Evolutionary conservation across 2,329 filamentous ascomycete species (phyloP), one percentile per base, ranked within the genome.

Genomic region (Beauveria scarabaeidicola): DNA sequence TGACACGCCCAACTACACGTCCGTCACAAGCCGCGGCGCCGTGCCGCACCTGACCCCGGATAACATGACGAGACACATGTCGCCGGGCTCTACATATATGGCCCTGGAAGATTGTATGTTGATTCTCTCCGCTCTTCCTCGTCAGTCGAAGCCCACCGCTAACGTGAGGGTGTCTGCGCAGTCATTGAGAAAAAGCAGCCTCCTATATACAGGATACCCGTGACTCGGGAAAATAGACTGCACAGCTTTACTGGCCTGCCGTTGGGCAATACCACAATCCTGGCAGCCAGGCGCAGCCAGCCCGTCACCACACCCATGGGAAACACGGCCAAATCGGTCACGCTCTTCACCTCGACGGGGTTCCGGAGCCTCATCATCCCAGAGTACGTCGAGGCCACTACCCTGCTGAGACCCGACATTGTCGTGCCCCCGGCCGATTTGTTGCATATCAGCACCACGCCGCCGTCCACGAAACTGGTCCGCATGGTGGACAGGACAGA

Each of bases 31-130:
- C 38, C 83, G 94, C 67, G 94, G 94, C 23, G 84, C 83, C 1
- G 78, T 97, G 40, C 91, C 94, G 55, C 94, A 99, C 75, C 75
- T 99, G 64, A 89, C 92, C 3, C 92, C 91, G 43, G 94, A 99
- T 76, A 88, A 88, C 62, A 78, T 94, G 64, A 72, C 75, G 44
- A 86, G 84, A 59, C 78, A 88, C 67, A 85, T 86, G 1, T 71
- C 81, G 5, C 78, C 95, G 61, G 77, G 78, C 29, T 89, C 88
- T 27, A 79, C 90, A 3, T 96, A 96, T 70, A 78, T 94, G 68
- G 90, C 88, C 0, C 76, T 97, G 29, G 94, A 99, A 78, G 94
- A 99, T 73, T 97, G 94, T 97, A 80, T 74, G 89, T 47, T 27
- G 7, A 15, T 17, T 13, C 5, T 36, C 19, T 17, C n/a, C 3